Percentiles rank a stretch among this genome's conserved stretches.
Conservation (phyloP, 2,329 filamentous ascomycete genomes). For the Epichloe brachyelytri region DNA sequence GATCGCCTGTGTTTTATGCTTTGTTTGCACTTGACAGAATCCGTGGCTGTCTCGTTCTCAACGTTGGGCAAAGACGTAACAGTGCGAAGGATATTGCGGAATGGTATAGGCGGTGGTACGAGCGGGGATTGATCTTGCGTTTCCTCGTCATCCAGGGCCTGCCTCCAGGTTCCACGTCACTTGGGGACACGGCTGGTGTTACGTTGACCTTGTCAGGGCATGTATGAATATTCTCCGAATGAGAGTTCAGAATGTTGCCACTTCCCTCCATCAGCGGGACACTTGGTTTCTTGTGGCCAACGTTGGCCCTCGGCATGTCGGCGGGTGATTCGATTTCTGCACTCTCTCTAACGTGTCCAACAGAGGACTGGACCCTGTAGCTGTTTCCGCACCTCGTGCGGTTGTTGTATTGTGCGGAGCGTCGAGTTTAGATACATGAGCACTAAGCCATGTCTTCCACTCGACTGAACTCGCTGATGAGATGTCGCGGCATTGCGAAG, state of each 20-base stretch:
- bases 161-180: neutral
- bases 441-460: conserved; percentile 43
- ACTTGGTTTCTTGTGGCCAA: neutral
- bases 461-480: conserved; percentile 36
- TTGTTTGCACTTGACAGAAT: neutral
- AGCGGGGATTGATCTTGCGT: neutral
- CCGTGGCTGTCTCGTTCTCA: neutral
- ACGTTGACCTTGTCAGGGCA: neutral
- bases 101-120: neutral
- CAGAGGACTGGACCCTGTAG: neutral
- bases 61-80: neutral
- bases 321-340: conserved; percentile 33
- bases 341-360: conserved; percentile 34
- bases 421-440: conserved; percentile 36
- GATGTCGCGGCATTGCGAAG: conserved; percentile 19
- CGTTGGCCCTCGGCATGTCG: neutral
- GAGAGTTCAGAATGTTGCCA: neutral
- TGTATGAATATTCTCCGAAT: neutral
- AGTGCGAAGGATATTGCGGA: conserved; percentile 1
- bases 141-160: neutral
- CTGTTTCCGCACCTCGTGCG: neutral
- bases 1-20: conserved; percentile 14
- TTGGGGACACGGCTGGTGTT: neutral
- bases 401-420: conserved; percentile 7
- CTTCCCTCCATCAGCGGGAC: neutral